Conservation (phyloP, 108 stramenopile genomes). For the Hondaea fermentalgiana region DNA sequence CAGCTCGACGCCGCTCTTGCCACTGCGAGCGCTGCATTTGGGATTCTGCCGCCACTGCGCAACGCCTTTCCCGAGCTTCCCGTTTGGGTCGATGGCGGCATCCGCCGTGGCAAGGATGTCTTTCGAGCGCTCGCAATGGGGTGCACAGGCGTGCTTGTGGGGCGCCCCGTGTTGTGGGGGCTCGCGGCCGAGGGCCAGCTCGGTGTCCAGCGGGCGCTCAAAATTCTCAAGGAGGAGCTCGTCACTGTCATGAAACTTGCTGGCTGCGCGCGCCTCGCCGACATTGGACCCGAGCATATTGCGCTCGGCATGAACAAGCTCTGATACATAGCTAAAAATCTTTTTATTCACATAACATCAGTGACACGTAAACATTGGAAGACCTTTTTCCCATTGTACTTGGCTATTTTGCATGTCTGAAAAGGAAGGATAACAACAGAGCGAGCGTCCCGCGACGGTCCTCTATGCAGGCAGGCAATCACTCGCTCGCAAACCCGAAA, state of each 20-base stretch:
- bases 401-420: too few relatives aligned
- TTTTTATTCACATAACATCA: neutral
- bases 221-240: neutral
- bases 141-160: neutral
- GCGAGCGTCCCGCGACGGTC: too few relatives aligned
- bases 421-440: too few relatives aligned
- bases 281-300: neutral
- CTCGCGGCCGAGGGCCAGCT: neutral
- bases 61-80: neutral
- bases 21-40: neutral
- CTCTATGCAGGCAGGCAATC: too few relatives aligned
- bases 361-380: too few relatives aligned
- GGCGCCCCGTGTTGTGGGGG: neutral
- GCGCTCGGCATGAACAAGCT: neutral
- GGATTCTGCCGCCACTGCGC: neutral
- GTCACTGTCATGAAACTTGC: neutral
- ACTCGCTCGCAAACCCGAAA: neutral
- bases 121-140: neutral
- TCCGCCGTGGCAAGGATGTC: neutral
- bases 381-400: too few relatives aligned
- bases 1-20: neutral
- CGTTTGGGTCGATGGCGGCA: neutral
- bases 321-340: neutral
- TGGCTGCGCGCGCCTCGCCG: neutral
- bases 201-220: neutral